Percentiles rank a stretch among this genome's conserved stretches.
Conservation (phyloP, 495 filamentous ascomycete genomes). For the Endocarpon pusillum region DNA sequence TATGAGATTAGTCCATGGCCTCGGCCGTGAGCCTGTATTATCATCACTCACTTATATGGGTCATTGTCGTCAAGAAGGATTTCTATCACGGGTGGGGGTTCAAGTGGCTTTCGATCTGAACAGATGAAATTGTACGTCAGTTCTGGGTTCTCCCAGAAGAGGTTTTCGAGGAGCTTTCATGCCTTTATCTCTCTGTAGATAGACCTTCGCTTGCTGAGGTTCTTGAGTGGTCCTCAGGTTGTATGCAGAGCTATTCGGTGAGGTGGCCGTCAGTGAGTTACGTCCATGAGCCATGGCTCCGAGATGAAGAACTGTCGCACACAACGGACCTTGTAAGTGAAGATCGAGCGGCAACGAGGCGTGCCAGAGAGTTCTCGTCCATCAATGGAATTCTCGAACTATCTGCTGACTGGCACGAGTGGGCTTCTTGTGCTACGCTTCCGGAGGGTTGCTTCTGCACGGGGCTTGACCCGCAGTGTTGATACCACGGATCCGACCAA, state of each 20-base stretch:
- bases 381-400: background rate
- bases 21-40: background rate
- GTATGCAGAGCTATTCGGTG: slow-evolving; percentile 18
- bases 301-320: background rate
- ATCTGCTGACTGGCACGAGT: no score
- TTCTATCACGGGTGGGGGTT: slow-evolving; percentile 87
- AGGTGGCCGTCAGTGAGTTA: slow-evolving; percentile 7
- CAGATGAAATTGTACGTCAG: slow-evolving; percentile 10
- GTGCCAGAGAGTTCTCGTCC: background rate
- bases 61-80: slow-evolving; percentile 42
- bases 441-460: no score
- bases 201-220: slow-evolving; percentile 35
- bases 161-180: slow-evolving; percentile 1
- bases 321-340: background rate
- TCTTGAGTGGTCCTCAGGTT: slow-evolving; percentile 35
- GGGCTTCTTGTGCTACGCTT: no score
- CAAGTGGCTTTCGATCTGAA: slow-evolving; percentile 81
- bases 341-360: background rate
- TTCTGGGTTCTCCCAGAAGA: background rate
- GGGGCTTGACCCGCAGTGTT: no score
- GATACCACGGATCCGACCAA: no score
- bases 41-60: background rate
- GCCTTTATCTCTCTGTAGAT: slow-evolving; percentile 44
- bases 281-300: background rate
- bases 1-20: background rate